Conservation (phyloP, 2,329 filamentous ascomycete genomes). For the Trichoderma cornu-damae region DNA sequence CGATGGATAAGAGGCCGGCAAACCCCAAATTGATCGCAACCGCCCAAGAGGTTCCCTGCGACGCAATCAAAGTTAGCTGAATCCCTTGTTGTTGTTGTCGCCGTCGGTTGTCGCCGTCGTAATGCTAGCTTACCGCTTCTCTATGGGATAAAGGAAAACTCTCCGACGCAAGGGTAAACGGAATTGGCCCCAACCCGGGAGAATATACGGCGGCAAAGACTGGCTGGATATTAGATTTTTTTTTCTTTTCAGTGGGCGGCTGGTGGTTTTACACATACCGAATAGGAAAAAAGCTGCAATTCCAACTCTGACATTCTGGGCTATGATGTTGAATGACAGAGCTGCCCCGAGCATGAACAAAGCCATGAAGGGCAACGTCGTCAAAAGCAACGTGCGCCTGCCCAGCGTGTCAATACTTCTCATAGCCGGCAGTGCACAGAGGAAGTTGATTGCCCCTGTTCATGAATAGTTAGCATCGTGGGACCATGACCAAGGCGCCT, state of each 20-base stretch:
- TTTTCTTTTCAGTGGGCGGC: too few relatives aligned
- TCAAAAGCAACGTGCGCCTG: slow-evolving; percentile 39
- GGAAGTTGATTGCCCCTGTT: slow-evolving; percentile 37
- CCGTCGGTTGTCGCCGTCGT: too few relatives aligned
- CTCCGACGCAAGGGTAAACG: slow-evolving; percentile 47
- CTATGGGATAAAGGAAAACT: slow-evolving; percentile 46
- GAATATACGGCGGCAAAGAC: slow-evolving; percentile 41
- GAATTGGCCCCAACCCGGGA: slow-evolving; percentile 41
- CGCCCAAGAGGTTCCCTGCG: slow-evolving; percentile 41
- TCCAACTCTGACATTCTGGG: slow-evolving; percentile 23
- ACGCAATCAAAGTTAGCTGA: slow-evolving; percentile 19
- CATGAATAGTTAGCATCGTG: not conserved
- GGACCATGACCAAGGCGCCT: too few relatives aligned
- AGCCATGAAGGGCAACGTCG: slow-evolving; percentile 42
- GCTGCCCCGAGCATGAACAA: slow-evolving; percentile 39
- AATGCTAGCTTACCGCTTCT: slow-evolving; percentile 34
- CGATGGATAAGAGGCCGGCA: slow-evolving; percentile 42
- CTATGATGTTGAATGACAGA: slow-evolving; percentile 29
- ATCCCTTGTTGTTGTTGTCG: not conserved
- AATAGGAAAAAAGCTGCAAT: slow-evolving; percentile 37
- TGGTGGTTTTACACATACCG: slow-evolving; percentile 14
- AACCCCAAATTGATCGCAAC: slow-evolving; percentile 46
- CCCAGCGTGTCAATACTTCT: slow-evolving; percentile 36
- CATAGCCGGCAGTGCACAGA: slow-evolving; percentile 38
- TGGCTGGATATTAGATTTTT: slow-evolving; percentile 18